Evolutionary conservation across 2,329 filamentous ascomycete species (phyloP).

Genomic region (Diaporthe amygdali): DNA sequence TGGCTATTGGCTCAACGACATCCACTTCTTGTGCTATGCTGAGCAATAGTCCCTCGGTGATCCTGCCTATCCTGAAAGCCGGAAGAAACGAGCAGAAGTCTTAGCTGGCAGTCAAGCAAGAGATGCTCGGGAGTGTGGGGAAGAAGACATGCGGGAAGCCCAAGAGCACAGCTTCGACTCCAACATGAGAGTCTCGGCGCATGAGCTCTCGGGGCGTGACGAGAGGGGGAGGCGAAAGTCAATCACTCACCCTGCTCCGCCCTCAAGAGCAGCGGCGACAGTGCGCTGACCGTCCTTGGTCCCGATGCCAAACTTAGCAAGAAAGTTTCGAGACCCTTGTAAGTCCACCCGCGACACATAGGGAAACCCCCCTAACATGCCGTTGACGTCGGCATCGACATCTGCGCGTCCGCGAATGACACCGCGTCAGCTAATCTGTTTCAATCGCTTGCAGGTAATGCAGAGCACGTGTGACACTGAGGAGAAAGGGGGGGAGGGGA

Average conservation of each 20-base stretch:
- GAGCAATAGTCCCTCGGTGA: conserved; percentile 79
- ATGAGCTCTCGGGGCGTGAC: conserved; percentile 8
- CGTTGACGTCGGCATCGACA: conserved; percentile 56
- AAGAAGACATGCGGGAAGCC: not conserved
- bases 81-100: not conserved
- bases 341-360: conserved; percentile 74
- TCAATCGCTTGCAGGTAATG: not conserved
- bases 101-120: not conserved
- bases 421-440: not conserved
- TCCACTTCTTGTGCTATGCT: conserved; percentile 75
- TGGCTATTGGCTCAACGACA: conserved; percentile 82
- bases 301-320: conserved; percentile 68
- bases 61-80: conserved; percentile 72
- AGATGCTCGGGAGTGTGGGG: not conserved
- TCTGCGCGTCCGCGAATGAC: not conserved
- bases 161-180: not conserved
- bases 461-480: not conserved
- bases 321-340: conserved; percentile 71
- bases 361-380: conserved; percentile 78
- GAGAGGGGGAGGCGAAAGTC: not conserved
- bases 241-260: conserved; percentile 45
- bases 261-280: conserved; percentile 40
- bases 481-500: not conserved
- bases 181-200: not conserved
- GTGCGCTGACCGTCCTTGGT: conserved; percentile 37